Conservation (phyloP, 2,329 filamentous ascomycete species). For the Fusarium goolgardi region DNA sequence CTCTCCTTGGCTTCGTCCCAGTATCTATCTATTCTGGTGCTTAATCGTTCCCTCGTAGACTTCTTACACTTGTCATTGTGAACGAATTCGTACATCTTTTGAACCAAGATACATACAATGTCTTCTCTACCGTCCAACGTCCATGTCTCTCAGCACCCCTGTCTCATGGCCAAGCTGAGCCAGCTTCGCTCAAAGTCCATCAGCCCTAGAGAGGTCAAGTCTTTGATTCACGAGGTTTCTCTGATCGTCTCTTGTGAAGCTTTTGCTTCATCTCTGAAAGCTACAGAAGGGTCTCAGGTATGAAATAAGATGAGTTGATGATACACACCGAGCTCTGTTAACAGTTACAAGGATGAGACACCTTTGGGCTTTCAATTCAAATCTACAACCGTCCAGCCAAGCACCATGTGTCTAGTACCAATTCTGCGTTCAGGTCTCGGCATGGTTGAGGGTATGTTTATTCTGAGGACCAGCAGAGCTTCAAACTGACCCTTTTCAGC, state of each 20-base stretch:
- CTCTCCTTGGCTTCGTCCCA: slow-evolving; percentile 46
- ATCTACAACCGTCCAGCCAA: slow-evolving; percentile 70
- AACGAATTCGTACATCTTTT: slow-evolving; percentile 1
- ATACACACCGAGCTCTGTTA: not conserved
- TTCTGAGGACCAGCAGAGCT: not conserved
- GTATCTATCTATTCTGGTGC: slow-evolving; percentile 35
- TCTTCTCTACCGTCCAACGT: slow-evolving; percentile 67
- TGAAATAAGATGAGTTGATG: slow-evolving; percentile 5
- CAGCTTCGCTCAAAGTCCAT: slow-evolving; percentile 82
- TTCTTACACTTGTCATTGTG: slow-evolving; percentile 13
- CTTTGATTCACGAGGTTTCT: slow-evolving; percentile 86
- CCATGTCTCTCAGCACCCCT: slow-evolving; percentile 87
- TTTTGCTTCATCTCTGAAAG: slow-evolving; percentile 70
- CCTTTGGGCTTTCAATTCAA: slow-evolving; percentile 82
- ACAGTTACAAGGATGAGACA: slow-evolving; percentile 71
- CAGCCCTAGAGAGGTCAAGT: slow-evolving; percentile 79
- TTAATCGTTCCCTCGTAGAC: slow-evolving; percentile 40
- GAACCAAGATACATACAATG: slow-evolving; percentile 45
- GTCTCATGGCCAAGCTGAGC: slow-evolving; percentile 87
- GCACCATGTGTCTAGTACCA: slow-evolving; percentile 82
- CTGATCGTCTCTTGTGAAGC: slow-evolving; percentile 87
- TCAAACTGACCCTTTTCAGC: slow-evolving; percentile 59
- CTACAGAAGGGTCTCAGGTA: slow-evolving; percentile 73
- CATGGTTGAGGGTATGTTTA: slow-evolving; percentile 81
- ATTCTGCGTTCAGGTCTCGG: slow-evolving; percentile 92